A percentile compares a stretch with the other conserved stretches of the same genome.
These are phyloP conservation scores for Corchorus capsularis DNA, from an alignment of 345 rosid species.

Conservation along the genomic window DNA sequence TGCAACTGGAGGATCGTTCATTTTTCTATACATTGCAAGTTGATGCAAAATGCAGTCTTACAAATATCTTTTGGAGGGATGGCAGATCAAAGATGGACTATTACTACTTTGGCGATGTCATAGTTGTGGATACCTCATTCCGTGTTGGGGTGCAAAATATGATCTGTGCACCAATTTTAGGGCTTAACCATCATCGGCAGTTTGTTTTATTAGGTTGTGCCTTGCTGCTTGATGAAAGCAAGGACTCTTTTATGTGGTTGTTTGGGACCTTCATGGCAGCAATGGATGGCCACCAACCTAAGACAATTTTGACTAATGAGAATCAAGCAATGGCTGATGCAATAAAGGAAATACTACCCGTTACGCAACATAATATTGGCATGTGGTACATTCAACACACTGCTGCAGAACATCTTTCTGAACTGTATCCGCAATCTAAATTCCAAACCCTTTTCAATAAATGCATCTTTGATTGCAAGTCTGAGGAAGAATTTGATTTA, in stretches of 20 bases:
- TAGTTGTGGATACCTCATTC: constrained; percentile 37
- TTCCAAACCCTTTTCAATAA: neutral
- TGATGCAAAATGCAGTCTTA: constrained; percentile 29
- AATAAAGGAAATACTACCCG: constrained; percentile 6
- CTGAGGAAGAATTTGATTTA: neutral
- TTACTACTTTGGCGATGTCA: constrained; percentile 34
- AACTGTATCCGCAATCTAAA: neutral
- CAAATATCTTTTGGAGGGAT: constrained; percentile 38
- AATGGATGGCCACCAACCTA: constrained; percentile 21
- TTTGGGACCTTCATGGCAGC: constrained; percentile 35
- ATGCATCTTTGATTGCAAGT: constrained; percentile 2
- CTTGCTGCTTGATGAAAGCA: constrained; percentile 35
- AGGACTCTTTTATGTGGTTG: constrained; percentile 37
- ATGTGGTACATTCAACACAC: constrained; percentile 13
- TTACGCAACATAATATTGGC: constrained; percentile 9
- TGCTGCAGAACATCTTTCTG: neutral
- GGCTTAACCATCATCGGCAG: constrained; percentile 43
- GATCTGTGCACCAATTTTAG: constrained; percentile 29
- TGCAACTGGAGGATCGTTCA: constrained; percentile 33
- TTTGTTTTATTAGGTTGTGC: constrained; percentile 34
- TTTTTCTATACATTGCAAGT: constrained; percentile 39
- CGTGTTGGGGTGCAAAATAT: constrained; percentile 25
- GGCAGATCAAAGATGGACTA: constrained; percentile 28
- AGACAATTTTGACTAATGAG: constrained; percentile 34
- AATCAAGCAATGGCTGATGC: constrained; percentile 33